Conservation (phyloP, 2,329 filamentous ascomycete species). For the Fusarium nygamai region DNA sequence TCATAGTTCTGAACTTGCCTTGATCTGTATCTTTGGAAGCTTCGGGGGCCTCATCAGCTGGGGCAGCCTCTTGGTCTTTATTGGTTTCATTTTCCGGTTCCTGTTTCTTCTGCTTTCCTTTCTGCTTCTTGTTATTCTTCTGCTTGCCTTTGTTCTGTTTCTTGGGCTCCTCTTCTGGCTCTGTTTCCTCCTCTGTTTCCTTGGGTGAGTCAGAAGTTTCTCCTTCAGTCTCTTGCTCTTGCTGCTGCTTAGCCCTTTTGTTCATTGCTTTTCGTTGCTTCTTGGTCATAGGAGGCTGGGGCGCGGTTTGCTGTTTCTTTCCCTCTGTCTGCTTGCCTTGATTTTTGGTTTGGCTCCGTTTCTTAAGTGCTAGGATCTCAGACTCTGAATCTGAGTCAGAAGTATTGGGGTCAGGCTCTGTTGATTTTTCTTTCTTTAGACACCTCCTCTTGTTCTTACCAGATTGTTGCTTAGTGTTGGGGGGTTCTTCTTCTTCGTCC, state of each 20-base stretch:
- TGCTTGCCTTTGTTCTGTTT: constrained; percentile 22
- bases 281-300: constrained; percentile 27
- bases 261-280: constrained; percentile 18
- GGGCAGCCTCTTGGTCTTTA: constrained; percentile 8
- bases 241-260: constrained; percentile 15
- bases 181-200: constrained; percentile 25
- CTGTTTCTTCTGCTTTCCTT: constrained; percentile 22
- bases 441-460: constrained; percentile 35
- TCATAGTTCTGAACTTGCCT: constrained; percentile 27
- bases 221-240: constrained; percentile 19
- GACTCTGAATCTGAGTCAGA: constrained; percentile 29
- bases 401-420: constrained; percentile 41
- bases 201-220: constrained; percentile 27
- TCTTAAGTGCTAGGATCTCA: constrained; percentile 16
- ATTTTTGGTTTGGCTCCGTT: constrained; percentile 30
- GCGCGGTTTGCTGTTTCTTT: constrained; percentile 27
- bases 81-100: constrained; percentile 25
- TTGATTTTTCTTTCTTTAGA: constrained; percentile 32
- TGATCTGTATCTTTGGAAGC: constrained; percentile 26
- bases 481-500: constrained; percentile 29
- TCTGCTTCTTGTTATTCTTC: constrained; percentile 20
- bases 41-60: constrained; percentile 9
- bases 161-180: constrained; percentile 9
- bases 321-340: constrained; percentile 21
- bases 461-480: constrained; percentile 28